Base-by-base conservation (phyloP, 2,329 filamentous ascomycete genomes). In the Penicillium sp. region DNA sequence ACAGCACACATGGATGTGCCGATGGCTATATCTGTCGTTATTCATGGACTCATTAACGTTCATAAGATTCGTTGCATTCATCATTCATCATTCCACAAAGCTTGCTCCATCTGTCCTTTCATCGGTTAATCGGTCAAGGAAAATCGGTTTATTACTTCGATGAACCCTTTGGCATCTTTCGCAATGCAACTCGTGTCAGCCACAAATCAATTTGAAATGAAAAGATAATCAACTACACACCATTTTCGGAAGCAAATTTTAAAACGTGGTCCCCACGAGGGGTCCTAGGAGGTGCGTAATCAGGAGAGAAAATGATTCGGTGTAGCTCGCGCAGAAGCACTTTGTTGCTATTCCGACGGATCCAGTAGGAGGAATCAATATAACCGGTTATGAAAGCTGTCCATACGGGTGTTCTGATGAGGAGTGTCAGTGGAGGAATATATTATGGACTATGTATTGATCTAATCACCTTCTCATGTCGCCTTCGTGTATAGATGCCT, bases 381-480 rank as follows among this genome's bases (percentile, higher is more conserved):
- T 79, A 75, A 23, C 76, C 68, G 1, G 78, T 80, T 20, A 83
- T 73, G 59, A 83, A 83, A 0, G 80, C 80, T 2, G 82, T 86
- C 83, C 83, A 86, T 55, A 86, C 79, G 0, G 83, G 83, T 2
- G 81, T 79, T 20, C 77, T 78, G 49, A 18, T 1, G 2, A 35
- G 42, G 4, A 18, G 12, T 18, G 12, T 26, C 18, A 51, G 28
- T 20, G 51, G 16, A 20, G 23, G 14, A 47, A 30, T 11, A 30
- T 43, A 5, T 16, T 18, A 40, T 40, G n/a, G 5, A 7, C 7
- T 7, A 18, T 38, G 14, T 16, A 40, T 42, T 42, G 14, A 40
- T 46, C 35, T n/a, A 58, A 65, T 61, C 69, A 78, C 76, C 76
- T 73, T 61, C 79, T 77, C 68, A 80, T 75, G 1, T 77, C 74